phyloP scores from a whole-genome alignment of 768 basidiomycete genomes.

The Collybia sp. region DNA sequence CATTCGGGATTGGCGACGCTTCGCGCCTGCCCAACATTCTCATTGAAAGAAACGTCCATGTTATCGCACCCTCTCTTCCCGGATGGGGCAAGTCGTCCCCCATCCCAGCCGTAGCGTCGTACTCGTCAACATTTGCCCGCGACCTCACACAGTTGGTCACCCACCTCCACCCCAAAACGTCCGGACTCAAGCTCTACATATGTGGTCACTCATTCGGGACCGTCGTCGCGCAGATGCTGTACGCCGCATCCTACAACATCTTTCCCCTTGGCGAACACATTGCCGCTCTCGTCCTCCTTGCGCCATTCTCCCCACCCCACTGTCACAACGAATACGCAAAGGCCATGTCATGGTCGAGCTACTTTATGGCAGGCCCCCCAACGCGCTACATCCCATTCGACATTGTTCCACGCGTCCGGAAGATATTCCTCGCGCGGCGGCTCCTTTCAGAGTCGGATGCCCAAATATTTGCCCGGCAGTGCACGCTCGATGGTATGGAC shows the following conservation, averaged over 20 bases:
- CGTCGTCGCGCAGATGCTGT: conserved; percentile 51
- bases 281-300: conserved; percentile 41
- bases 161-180: conserved; percentile 41
- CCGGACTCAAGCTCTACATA: conserved; percentile 42
- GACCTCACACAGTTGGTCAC: conserved; percentile 43
- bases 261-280: conserved; percentile 48
- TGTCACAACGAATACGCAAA: conserved; percentile 40
- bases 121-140: conserved; percentile 33
- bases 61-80: conserved; percentile 48
- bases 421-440: conserved; percentile 24
- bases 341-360: conserved; percentile 40
- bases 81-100: conserved; percentile 57
- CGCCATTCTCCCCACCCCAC: conserved; percentile 41
- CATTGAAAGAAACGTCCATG: conserved; percentile 35
- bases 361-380: conserved; percentile 41
- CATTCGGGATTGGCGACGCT: conserved; percentile 45
- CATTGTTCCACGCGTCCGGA: conserved; percentile 25
- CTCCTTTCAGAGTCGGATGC: conserved; percentile 34
- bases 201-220: conserved; percentile 52
- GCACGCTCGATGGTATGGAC: conserved; percentile 29
- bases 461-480: conserved; percentile 31
- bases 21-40: conserved; percentile 26
- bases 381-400: conserved; percentile 36
- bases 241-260: conserved; percentile 41
- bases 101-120: conserved; percentile 24